These are phyloP conservation scores for Pilaira anomala DNA, from an alignment of 192 early-diverging fungal genomes.

Conservation along the genomic window DNA sequence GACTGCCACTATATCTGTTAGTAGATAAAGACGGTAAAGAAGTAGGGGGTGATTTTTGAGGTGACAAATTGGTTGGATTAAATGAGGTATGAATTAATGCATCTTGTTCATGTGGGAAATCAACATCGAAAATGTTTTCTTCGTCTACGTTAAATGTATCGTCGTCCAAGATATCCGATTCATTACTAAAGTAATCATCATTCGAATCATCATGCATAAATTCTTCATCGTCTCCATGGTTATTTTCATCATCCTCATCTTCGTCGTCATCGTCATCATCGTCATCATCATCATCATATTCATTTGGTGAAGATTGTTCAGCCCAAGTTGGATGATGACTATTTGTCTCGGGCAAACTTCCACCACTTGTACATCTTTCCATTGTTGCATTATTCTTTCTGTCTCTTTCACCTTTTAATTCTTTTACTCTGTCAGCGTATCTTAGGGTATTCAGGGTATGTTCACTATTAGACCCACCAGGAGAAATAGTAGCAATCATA, in stretches of 20 bases:
- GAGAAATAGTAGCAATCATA: conserved; percentile 98
- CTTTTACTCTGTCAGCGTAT: conserved; percentile 79
- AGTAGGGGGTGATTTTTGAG: not conserved
- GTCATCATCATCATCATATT: not conserved
- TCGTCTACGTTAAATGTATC: conserved; percentile 37
- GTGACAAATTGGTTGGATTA: not conserved
- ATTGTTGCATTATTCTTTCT: conserved; percentile 15
- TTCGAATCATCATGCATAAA: not conserved
- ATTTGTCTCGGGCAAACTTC: conserved; percentile 9
- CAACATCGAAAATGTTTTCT: conserved; percentile 37
- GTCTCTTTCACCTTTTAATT: conserved; percentile 45
- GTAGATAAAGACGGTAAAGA: not conserved
- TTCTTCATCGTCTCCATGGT: conserved; percentile 11
- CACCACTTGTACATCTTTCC: conserved; percentile 11
- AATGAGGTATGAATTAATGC: conserved; percentile 19
- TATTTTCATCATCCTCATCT: not conserved
- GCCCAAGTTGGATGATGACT: not conserved
- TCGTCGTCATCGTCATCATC: not conserved
- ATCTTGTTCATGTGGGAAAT: conserved; percentile 37
- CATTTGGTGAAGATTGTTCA: not conserved
- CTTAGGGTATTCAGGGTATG: conserved; percentile 96
- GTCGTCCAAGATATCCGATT: conserved; percentile 33
- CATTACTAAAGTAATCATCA: conserved; percentile 31
- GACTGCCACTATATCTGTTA: not conserved
- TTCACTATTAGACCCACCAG: conserved; percentile 92